Evolutionary conservation across 495 filamentous ascomycete species (phyloP), one percentile per base, ranked within the genome.

Genomic region (Penicillium antarcticum): DNA sequence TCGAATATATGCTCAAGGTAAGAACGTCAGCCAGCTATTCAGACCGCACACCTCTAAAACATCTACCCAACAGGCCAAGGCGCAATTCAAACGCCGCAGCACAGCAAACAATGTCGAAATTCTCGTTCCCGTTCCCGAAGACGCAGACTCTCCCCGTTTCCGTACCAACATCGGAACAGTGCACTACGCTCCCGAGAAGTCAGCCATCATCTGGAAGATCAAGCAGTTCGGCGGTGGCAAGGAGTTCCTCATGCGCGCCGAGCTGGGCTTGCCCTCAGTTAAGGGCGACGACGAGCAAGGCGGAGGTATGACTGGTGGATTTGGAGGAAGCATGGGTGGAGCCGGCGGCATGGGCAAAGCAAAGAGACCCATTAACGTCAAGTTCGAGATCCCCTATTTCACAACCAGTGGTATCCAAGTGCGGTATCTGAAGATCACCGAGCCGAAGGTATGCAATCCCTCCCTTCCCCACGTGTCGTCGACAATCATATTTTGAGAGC

Each of bases 71-170:
- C 45, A 87, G 84, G 94, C 94, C 35, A 88, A 89, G 70, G 91
- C 95, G 44, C 95, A 97, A 69, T 99, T 99, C 80, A 99, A 99
- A 73, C 88, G 95, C 53, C 85, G 95, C 56, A 91, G 86, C 62
- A 99, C 95, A 14, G 95, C 95, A 46, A 99, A 99, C 76, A 99
- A 99, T 55, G 95, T 99, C 56, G 92, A 97, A 66, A 99, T 99
- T 60, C 83, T 89, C 34, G 92, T 99, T 14, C 95, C 95, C 5
- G 95, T 99, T 10, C 95, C 95, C 24, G 94, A 97, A 61, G 95
- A 99, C 63, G 95, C 95, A 50, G 94, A 97, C 69, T 90, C 88
- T 2, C 95, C 95, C 9, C 85, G 95, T 41, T 99, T 99, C 80
- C 85, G 95, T 40, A 97, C 95, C 14, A 97, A 97, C 67, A 92